Percentiles rank a stretch among this genome's conserved stretches.
Evolutionary conservation across 108 stramenopile genomes (phyloP).

Genomic region (Cyclotella distinguenda): DNA sequence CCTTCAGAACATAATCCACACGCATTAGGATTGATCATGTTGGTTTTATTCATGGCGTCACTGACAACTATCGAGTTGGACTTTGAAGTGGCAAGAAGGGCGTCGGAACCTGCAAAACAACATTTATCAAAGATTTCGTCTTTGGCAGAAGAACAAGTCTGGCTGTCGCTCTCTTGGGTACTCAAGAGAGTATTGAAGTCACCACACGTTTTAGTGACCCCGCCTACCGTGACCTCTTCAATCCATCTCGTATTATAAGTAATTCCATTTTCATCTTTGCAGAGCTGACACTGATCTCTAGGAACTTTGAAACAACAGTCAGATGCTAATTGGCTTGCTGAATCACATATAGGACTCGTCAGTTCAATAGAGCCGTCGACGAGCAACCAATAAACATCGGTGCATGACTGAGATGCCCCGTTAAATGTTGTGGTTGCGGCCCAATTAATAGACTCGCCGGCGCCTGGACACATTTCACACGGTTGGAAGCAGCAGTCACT

Average conservation of each 20-base stretch:
- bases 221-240: constrained; percentile 37
- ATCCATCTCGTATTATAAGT: constrained; percentile 50
- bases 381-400: constrained; percentile 44
- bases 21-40: neutral
- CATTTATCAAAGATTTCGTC: constrained; percentile 38
- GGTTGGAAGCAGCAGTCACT: constrained; percentile 44
- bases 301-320: constrained; percentile 46
- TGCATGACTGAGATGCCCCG: constrained; percentile 40
- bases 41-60: constrained; percentile 1
- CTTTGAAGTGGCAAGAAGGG: constrained; percentile 22
- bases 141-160: constrained; percentile 35
- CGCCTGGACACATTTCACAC: constrained; percentile 34
- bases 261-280: constrained; percentile 40
- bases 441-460: constrained; percentile 42
- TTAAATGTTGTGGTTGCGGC: constrained; percentile 34
- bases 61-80: constrained; percentile 3
- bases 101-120: constrained; percentile 48
- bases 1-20: constrained; percentile 39
- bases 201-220: constrained; percentile 43
- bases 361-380: constrained; percentile 30
- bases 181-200: constrained; percentile 47
- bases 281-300: constrained; percentile 31
- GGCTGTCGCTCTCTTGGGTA: constrained; percentile 40
- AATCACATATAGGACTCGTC: constrained; percentile 20
- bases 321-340: constrained; percentile 15